Conservation (phyloP, 2,329 filamentous ascomycete species). For the Arthrinium puccinioides region DNA sequence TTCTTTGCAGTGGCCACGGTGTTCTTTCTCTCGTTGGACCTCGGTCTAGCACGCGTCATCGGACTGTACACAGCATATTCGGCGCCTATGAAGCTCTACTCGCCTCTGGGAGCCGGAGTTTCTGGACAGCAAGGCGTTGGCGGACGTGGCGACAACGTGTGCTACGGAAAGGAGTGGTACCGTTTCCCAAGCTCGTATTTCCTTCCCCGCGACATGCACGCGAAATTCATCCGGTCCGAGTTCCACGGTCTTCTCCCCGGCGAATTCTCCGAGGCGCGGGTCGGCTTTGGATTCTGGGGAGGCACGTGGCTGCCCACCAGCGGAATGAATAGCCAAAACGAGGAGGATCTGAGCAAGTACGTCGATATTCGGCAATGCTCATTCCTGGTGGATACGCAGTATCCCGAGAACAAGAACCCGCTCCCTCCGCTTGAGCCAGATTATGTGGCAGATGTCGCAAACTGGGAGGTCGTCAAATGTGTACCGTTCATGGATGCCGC, state of each 20-base stretch:
- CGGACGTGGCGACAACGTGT: conserved; percentile 62
- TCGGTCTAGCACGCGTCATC: conserved; percentile 65
- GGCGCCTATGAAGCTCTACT: conserved; percentile 68
- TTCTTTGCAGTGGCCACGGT: conserved; percentile 52
- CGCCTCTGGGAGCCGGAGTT: conserved; percentile 52
- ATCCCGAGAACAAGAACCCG: conserved; percentile 45
- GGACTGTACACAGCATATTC: conserved; percentile 77
- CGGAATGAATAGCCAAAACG: conserved; percentile 89
- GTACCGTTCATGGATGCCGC: conserved; percentile 73
- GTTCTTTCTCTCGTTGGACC: conserved; percentile 55
- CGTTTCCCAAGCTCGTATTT: conserved; percentile 93
- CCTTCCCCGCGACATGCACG: conserved; percentile 72
- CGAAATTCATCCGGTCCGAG: conserved; percentile 86
- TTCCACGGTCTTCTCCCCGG: conserved; percentile 86
- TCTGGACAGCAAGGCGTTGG: conserved; percentile 43
- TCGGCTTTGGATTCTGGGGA: conserved; percentile 64
- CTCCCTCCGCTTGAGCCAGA: conserved; percentile 68
- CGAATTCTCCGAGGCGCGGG: conserved; percentile 71
- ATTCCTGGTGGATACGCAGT: conserved; percentile 84
- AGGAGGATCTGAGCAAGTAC: conserved; percentile 83
- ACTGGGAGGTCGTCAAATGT: conserved; percentile 75
- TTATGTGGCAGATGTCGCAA: conserved; percentile 64
- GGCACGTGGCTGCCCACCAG: conserved; percentile 77
- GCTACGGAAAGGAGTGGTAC: conserved; percentile 97
- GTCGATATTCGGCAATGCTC: conserved; percentile 67